These are phyloP conservation scores for Phoenix dactylifera DNA, from an alignment of 176 grass and related monocot genomes.

Conservation along the genomic window DNA sequence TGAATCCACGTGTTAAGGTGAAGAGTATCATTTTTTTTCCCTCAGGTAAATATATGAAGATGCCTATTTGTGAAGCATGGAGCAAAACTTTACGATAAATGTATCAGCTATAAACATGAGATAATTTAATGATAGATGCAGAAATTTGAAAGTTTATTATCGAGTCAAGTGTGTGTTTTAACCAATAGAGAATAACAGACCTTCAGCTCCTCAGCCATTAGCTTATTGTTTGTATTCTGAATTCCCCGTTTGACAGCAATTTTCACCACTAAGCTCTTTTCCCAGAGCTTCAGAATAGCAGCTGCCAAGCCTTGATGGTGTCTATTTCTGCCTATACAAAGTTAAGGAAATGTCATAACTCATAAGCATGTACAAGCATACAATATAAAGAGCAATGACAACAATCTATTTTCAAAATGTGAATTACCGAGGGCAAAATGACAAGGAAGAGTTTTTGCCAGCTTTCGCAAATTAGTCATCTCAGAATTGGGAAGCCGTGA, in stretches of 20 bases:
- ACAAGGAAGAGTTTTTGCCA: conserved; percentile 66
- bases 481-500: conserved; percentile 62
- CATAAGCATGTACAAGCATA: not conserved
- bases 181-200: conserved; percentile 18
- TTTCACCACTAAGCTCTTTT: conserved; percentile 90
- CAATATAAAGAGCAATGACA: not conserved
- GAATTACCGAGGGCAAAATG: conserved; percentile 91
- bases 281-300: conserved; percentile 89
- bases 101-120: too few species aligned
- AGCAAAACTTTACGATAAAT: too few species aligned
- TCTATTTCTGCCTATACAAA: conserved; percentile 75
- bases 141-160: conserved; percentile 1
- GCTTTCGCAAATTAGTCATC: conserved; percentile 61
- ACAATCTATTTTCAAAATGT: too few species aligned
- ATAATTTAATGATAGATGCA: not conserved
- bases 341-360: conserved; percentile 4
- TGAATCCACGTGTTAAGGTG: too few species aligned
- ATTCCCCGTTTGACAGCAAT: conserved; percentile 88
- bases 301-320: conserved; percentile 81
- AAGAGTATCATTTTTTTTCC: too few species aligned
- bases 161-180: too few species aligned
- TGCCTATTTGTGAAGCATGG: too few species aligned
- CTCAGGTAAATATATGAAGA: too few species aligned
- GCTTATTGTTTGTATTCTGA: conserved; percentile 86
- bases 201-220: conserved; percentile 90